Base-by-base conservation (phyloP, 225 moss, liverwort and hornwort species). In the Climacium dendroides region DNA sequence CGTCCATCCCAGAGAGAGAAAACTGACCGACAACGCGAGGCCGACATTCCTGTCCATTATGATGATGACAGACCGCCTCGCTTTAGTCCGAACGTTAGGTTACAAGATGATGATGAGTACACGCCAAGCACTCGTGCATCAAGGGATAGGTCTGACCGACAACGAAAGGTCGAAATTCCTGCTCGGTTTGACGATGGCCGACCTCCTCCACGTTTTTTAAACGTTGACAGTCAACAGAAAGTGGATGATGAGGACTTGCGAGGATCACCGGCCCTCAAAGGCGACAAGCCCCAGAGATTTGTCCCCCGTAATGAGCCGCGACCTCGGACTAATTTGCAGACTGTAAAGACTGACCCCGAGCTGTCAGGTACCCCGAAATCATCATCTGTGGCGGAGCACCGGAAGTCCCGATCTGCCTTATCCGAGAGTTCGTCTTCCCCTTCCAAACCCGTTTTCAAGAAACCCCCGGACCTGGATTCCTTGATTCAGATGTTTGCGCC, bases 391-490 rank as follows among this genome's bases (percentile, higher is more conserved):
- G 41, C 79, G 83, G 92, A 84, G 17, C 86, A 77, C 81, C 86
- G 90, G 45, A 90, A 85, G 84, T 62, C 90, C 34, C 70, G 52
- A 19, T 92, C 90, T 57, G 88, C 80, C 60, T 41, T 55, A 29
- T 22, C 34, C 61, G 89, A 76, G 50, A 67, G 69, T 41, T 32
- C 86, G 60, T 77, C 76, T 30, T 32, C 88, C 52, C 29, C 83
- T n/a, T 50, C 77, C 43, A 84, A 78, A 85, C 58, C 85, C 60
- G 0, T 9, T 81, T 89, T 66, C 66, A 43, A 43, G 52, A 88
- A 77, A 88, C 90, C 92, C 78, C 88, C 92, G 28, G 85, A 90
- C 60, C 73, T 92, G 47, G 92, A 92, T 73, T 30, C 11, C 37
- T 58, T 92, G 26, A 57, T 90, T 52, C 24, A 32, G 72, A 92